phyloP scores from a whole-genome alignment of 73 alveolate genomes.

The Symbiodinium pilosum region DNA sequence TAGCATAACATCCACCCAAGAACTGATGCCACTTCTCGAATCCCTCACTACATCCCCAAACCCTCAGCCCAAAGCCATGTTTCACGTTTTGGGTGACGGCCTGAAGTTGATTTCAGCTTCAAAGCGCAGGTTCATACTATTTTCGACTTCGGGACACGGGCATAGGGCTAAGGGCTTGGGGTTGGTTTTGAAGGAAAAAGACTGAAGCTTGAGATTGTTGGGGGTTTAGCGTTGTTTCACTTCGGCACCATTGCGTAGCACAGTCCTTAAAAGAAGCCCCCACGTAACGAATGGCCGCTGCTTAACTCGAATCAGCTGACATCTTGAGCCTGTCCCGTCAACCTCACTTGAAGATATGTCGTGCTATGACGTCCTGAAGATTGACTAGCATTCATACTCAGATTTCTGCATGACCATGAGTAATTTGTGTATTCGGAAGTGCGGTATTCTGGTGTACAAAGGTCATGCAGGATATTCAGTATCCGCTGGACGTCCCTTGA shows the following conservation, averaged over 20 bases:
- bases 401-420: background rate
- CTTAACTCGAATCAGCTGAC: background rate
- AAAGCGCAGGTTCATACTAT: too few species aligned
- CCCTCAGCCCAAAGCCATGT: too few species aligned
- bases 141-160: background rate
- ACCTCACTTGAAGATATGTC: background rate
- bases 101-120: too few species aligned
- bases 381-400: background rate
- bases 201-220: background rate
- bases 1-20: too few species aligned
- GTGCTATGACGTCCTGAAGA: too few species aligned
- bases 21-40: too few species aligned
- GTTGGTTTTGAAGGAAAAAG: background rate
- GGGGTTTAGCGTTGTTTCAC: background rate
- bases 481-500: background rate
- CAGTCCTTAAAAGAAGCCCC: background rate
- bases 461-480: background rate
- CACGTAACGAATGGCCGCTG: too few species aligned
- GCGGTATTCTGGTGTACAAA: too few species aligned
- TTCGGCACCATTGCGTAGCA: background rate
- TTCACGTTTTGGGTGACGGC: too few species aligned
- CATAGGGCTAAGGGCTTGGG: background rate
- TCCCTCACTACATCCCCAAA: too few species aligned
- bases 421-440: too few species aligned
- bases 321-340: too few species aligned